phyloP scores from a whole-genome alignment of 2,329 filamentous ascomycete genomes.

The Diaporthe eres region DNA sequence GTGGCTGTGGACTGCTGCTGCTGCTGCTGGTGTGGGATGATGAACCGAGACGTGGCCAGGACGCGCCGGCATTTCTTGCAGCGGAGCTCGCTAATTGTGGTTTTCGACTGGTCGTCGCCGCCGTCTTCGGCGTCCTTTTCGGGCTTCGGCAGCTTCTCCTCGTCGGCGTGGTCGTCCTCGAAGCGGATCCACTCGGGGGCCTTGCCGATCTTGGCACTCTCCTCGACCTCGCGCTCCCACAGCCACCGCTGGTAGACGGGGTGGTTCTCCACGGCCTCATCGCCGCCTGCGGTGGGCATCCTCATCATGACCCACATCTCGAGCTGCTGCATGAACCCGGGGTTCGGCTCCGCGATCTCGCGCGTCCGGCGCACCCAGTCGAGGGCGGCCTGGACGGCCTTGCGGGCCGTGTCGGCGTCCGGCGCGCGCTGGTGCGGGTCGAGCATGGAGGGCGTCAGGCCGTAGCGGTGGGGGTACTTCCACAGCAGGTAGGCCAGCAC shows the following conservation, averaged over 20 bases:
- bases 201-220: slow-evolving; percentile 77
- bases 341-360: slow-evolving; percentile 88
- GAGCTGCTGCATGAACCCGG: slow-evolving; percentile 91
- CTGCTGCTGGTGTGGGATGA: slow-evolving; percentile 72
- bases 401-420: slow-evolving; percentile 54
- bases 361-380: slow-evolving; percentile 77
- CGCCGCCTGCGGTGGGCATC: slow-evolving; percentile 73
- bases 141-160: slow-evolving; percentile 54
- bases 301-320: slow-evolving; percentile 90
- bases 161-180: slow-evolving; percentile 74
- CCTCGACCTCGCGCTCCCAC: slow-evolving; percentile 68
- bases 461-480: slow-evolving; percentile 70
- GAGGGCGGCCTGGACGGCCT: slow-evolving; percentile 74
- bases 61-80: slow-evolving; percentile 92
- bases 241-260: slow-evolving; percentile 84
- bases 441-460: slow-evolving; percentile 59
- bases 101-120: slow-evolving; percentile 36
- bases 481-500: slow-evolving; percentile 88
- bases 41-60: slow-evolving; percentile 70
- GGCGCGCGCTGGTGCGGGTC: slow-evolving; percentile 44
- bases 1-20: not conserved
- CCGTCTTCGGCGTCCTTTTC: slow-evolving; percentile 36
- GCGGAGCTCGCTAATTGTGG: slow-evolving; percentile 69
- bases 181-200: slow-evolving; percentile 89
- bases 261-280: slow-evolving; percentile 69